Evolutionary conservation across 257 asterid genomes (phyloP).

Genomic region (Rehmannia glutinosa): DNA sequence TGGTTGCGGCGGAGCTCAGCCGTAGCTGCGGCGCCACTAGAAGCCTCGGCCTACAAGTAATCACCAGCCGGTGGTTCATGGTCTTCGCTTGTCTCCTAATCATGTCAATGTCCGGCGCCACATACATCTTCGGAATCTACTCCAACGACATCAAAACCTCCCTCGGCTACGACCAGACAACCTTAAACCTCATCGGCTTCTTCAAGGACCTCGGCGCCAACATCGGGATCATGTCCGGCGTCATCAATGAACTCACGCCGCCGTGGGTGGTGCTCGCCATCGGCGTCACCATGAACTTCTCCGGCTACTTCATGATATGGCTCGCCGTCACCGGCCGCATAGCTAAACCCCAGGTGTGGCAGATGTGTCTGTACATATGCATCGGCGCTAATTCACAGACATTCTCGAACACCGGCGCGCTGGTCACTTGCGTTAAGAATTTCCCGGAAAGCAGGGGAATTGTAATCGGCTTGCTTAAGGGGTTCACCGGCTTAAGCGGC

Average conservation of each 20-base stretch:
- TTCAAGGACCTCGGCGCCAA: constrained; percentile 64
- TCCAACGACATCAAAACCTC: constrained; percentile 46
- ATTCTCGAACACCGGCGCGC: constrained; percentile 52
- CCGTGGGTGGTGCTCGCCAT: constrained; percentile 60
- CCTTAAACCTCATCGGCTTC: constrained; percentile 48
- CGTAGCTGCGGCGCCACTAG: not conserved
- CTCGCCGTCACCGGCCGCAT: constrained; percentile 40
- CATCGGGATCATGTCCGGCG: constrained; percentile 49
- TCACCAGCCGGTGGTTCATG: constrained; percentile 56
- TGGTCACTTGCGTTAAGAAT: constrained; percentile 44
- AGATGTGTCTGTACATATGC: constrained; percentile 53
- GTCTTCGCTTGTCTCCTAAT: constrained; percentile 54
- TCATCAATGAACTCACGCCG: constrained; percentile 51
- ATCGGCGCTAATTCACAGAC: constrained; percentile 57
- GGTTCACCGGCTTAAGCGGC: constrained; percentile 53
- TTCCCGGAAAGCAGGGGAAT: constrained; percentile 49
- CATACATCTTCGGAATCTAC: constrained; percentile 59
- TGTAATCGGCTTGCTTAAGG: constrained; percentile 46
- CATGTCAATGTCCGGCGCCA: constrained; percentile 59
- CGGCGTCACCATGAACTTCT: constrained; percentile 52
- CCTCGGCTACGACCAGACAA: constrained; percentile 62
- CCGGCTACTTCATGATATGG: constrained; percentile 62
- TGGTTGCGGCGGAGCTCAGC: constrained; percentile 17
- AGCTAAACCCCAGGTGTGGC: constrained; percentile 42
- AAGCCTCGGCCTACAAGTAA: constrained; percentile 16